These are phyloP conservation scores for Ophiostoma ips DNA, from an alignment of 2,329 filamentous ascomycete species.

Conservation along the genomic window DNA sequence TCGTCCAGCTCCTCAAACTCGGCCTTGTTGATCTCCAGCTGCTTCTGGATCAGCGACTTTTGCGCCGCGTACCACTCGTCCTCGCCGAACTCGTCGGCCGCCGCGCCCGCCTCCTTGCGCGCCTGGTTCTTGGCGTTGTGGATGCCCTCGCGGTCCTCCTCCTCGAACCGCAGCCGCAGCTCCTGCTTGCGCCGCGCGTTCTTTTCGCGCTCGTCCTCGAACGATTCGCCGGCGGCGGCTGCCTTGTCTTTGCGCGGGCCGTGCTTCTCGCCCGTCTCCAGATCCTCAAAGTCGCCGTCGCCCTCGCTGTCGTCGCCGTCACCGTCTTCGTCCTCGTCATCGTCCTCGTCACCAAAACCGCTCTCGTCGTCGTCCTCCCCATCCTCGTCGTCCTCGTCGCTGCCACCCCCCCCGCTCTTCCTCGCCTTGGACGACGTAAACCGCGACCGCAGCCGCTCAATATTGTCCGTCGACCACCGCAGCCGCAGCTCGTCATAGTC, in stretches of 20 bases:
- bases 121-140: constrained; percentile 76
- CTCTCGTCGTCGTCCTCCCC: constrained; percentile 29
- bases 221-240: constrained; percentile 70
- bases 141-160: constrained; percentile 95
- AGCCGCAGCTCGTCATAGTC: constrained; percentile 68
- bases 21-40: constrained; percentile 89
- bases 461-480: constrained; percentile 73
- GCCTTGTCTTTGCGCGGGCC: constrained; percentile 24
- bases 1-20: constrained; percentile 86
- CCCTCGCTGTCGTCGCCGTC: constrained; percentile 46
- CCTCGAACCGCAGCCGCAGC: constrained; percentile 84
- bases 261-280: constrained; percentile 61
- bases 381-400: constrained; percentile 29
- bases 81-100: constrained; percentile 73
- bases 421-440: constrained; percentile 47
- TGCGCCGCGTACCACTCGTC: constrained; percentile 98
- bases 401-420: constrained; percentile 19
- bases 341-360: constrained; percentile 54
- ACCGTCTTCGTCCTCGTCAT: constrained; percentile 35
- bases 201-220: constrained; percentile 81
- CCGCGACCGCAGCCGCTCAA: constrained; percentile 58
- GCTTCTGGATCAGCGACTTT: constrained; percentile 88
- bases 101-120: constrained; percentile 46
- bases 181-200: constrained; percentile 92
- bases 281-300: constrained; percentile 72